Base-by-base conservation (phyloP, 768 basidiomycete species). In the Mycena haematopus region DNA sequence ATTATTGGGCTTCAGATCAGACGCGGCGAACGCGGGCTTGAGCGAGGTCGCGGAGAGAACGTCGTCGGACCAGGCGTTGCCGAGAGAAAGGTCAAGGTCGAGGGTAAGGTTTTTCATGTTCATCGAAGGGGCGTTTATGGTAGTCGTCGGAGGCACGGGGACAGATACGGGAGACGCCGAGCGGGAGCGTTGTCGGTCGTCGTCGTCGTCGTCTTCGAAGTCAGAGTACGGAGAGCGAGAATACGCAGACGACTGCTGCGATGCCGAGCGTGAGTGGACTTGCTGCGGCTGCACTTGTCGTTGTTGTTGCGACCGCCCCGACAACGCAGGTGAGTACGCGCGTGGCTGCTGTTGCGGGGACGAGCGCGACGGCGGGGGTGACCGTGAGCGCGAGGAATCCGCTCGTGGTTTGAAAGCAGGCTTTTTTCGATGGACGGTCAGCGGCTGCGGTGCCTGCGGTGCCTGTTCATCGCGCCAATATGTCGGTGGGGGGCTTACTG, bases 11-110 rank as follows among this genome's bases (percentile, higher is more conserved):
- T 36, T 36, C 2, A 36, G 36, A 4, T 36, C 36, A 14, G 29
- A 13, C 36, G 36, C 13, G 13, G 14, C 40, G 19, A 45, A 45
- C 3, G 14, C 22, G 44, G 44, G 44, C 10, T 45, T 45, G 4
- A 45, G 44, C 8, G 44, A 31, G 14, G 66, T 60, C 24, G 66
- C 66, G 27, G 62, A 64, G 27, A 67, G 56, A 25, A 67, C 62
- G 27, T 45, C 66, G 19, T 67, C 66, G 33, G 62, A 63, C 66
- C 66, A 67, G 22, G 62, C 38, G 52, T 52, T 1, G 42, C 50
- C 59, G 51, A 65, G 51, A 14, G 45, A 40, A 46, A 62, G 46
- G 15, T 45, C 57, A 17, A 66, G 60, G 49, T 64, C 56, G 38
- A 67, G 59, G 6, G 54, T 67, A 38, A 67, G 62, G 46, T 63